Base-by-base conservation (phyloP, 768 basidiomycete genomes). In the Tylopilus cervinicoccineus region DNA sequence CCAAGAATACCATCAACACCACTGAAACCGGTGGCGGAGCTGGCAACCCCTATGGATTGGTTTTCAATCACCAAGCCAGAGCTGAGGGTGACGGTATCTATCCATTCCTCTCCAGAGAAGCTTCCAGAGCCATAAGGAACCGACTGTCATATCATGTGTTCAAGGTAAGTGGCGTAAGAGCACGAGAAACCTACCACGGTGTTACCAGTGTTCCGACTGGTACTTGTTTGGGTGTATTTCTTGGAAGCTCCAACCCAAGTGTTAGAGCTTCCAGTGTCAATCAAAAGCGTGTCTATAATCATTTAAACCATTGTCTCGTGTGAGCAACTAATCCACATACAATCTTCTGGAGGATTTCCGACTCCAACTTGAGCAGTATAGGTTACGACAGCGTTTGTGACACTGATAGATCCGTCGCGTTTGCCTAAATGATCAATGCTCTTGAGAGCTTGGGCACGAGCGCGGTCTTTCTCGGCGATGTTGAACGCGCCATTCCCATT, bases 1-100 rank as follows among this genome's bases (percentile, higher is more conserved):
- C 32, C 32, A n/a, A 33, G 32, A 8, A 33, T 33, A n/a, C 32
- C 32, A n/a, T 33, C 32, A 17, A 73, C 59, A 5, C 52, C 65
- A 17, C 32, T 1, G 44, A 46, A 19, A 63, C 45, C 6, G 24
- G 5, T 38, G 6, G 44, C 13, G 2, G 16, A 26, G 1, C 48
- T 36, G 4, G 74, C 72, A 40, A 65, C 67, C 13, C 72, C 50
- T 16, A 75, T 68, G n/a, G 60, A 62, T 56, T 76, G 74, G 0
- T 46, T 26, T 17, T 26, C 8, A n/a, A 55, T 42, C 12, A 47
- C 38, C 42, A 50, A 29, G 4, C 31, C 34, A 9, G 42, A 26
- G 3, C 44, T 24, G 9, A 51, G 41, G 0, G 44, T 51, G 32
- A 55, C 29, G 1, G 39, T 45, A 33, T 52, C 47, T 5, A n/a